phyloP scores from a whole-genome alignment of 805 yeast genomes.

The Saturnispora silvae region DNA sequence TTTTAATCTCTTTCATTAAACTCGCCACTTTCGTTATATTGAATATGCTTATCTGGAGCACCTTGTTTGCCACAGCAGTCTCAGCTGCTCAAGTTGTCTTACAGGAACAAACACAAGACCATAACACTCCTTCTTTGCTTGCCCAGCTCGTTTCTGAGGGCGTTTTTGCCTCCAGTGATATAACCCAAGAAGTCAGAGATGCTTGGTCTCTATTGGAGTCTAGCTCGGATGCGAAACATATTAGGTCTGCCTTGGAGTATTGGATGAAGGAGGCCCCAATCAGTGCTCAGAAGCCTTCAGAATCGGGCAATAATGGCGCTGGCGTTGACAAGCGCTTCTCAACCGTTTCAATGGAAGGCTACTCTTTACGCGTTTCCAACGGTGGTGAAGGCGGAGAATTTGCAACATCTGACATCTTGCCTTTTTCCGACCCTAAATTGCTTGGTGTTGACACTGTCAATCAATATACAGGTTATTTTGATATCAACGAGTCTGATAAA shows the following conservation, averaged over 20 bases:
- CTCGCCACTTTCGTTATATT: too few relatives aligned
- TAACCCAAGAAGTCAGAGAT: neutral
- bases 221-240: neutral
- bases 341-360: too few relatives aligned
- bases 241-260: neutral
- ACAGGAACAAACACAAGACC: neutral
- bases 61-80: neutral
- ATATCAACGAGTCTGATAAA: constrained; percentile 52
- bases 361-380: constrained; percentile 18
- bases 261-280: too few relatives aligned
- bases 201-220: neutral
- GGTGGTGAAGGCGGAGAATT: too few relatives aligned
- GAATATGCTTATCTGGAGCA: neutral
- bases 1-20: too few relatives aligned
- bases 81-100: neutral
- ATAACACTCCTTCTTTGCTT: neutral
- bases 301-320: too few relatives aligned
- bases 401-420: too few relatives aligned
- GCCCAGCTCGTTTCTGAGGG: neutral
- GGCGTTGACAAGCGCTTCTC: too few relatives aligned
- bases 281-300: too few relatives aligned
- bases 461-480: constrained; percentile 81
- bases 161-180: neutral
- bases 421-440: constrained; percentile 37
- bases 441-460: constrained; percentile 75